A percentile compares a stretch with the other conserved stretches of the same genome.
Evolutionary conservation across 108 stramenopile species (phyloP).

Genomic region (Chaetoceros tenuissimus): DNA sequence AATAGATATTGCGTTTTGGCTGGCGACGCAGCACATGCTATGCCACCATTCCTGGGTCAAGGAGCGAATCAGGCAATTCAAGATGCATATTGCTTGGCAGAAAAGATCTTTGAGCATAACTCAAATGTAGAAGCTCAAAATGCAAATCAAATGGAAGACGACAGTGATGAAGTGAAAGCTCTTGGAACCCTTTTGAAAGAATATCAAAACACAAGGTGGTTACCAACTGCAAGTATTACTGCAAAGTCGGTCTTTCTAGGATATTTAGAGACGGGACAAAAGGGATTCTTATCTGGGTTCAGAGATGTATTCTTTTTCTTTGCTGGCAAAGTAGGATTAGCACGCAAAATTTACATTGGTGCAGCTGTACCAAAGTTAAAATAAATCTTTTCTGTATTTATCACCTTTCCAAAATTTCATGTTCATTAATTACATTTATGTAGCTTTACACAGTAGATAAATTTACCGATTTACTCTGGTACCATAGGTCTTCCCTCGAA

Average conservation of each 20-base stretch:
- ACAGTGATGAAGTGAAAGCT: conserved; percentile 6
- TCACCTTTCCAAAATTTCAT: not conserved
- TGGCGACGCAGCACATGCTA: conserved; percentile 94
- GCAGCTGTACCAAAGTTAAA: conserved; percentile 56
- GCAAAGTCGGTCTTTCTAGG: conserved; percentile 61
- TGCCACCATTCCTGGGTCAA: conserved; percentile 95
- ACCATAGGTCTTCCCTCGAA: conserved; percentile 34
- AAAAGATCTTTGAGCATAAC: conserved; percentile 47
- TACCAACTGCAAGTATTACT: conserved; percentile 66
- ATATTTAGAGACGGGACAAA: conserved; percentile 66
- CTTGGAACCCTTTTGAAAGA: conserved; percentile 38
- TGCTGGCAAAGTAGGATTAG: conserved; percentile 51
- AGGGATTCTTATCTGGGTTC: conserved; percentile 43
- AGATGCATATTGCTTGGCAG: conserved; percentile 66
- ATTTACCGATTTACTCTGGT: no score
- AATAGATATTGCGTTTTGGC: conserved; percentile 32
- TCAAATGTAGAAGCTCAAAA: not conserved
- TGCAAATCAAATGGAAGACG: not conserved
- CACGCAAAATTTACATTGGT: conserved; percentile 50
- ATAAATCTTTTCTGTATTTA: conserved; percentile 4
- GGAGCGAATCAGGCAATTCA: conserved; percentile 95
- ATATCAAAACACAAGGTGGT: conserved; percentile 60
- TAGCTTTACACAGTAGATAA: no score
- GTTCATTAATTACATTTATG: not conserved
- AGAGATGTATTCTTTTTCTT: conserved; percentile 67